Evolutionary conservation across 106 monocot genomes (phyloP).

Genomic region (Iris macrosiphon): DNA sequence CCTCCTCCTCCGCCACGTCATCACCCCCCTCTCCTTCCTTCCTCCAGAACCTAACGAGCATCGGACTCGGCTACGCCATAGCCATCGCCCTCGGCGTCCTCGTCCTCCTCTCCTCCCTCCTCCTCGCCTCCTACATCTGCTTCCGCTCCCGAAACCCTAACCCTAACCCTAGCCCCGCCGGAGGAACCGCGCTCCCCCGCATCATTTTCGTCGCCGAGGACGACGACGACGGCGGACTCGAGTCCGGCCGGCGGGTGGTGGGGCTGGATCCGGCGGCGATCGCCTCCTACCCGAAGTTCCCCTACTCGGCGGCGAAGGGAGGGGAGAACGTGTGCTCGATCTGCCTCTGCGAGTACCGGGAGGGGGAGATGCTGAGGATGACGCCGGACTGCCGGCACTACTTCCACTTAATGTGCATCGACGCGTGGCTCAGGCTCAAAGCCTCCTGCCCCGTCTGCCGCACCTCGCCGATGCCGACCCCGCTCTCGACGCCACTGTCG

Average conservation of each 20-base stretch:
- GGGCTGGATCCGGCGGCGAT: slow-evolving; percentile 51
- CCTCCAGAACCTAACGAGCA: slow-evolving; percentile 25
- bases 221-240: slow-evolving; percentile 24
- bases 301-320: slow-evolving; percentile 29
- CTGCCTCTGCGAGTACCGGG: slow-evolving; percentile 57
- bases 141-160: slow-evolving; percentile 16
- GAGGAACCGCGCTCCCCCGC: slow-evolving; percentile 28
- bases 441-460: slow-evolving; percentile 66
- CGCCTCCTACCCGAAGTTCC: slow-evolving; percentile 47
- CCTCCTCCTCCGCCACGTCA: slow-evolving; percentile 3
- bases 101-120: slow-evolving; percentile 46
- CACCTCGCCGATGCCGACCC: slow-evolving; percentile 31
- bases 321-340: slow-evolving; percentile 37
- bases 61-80: slow-evolving; percentile 57
- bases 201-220: slow-evolving; percentile 62
- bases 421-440: slow-evolving; percentile 58
- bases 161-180: neutral
- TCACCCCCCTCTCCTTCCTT: slow-evolving; percentile 9
- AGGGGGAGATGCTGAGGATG: slow-evolving; percentile 69
- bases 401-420: slow-evolving; percentile 55
- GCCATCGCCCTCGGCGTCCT: slow-evolving; percentile 51
- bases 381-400: slow-evolving; percentile 57
- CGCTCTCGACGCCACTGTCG: slow-evolving; percentile 4
- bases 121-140: slow-evolving; percentile 55
- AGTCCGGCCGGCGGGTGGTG: neutral